A percentile compares a stretch with the other conserved stretches of the same genome.
These are phyloP conservation scores for Vitrella brassicaformis DNA, from an alignment of 73 alveolate species.

Conservation along the genomic window DNA sequence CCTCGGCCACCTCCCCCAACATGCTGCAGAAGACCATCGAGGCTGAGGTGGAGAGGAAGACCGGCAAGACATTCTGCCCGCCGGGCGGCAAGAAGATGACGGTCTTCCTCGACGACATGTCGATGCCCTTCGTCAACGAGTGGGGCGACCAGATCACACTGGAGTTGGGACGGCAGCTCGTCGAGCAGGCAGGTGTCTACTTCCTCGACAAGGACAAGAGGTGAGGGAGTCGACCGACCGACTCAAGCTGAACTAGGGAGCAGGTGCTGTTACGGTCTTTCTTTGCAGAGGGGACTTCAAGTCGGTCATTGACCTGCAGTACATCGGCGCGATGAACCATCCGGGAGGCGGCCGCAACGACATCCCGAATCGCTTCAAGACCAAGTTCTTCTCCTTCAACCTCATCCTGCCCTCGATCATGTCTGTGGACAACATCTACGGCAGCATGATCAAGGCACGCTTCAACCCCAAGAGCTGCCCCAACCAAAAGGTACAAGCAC, in stretches of 20 bases:
- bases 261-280: background rate
- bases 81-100: constrained; percentile 95
- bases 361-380: constrained; percentile 97
- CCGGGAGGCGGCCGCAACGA: constrained; percentile 99
- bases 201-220: constrained; percentile 95
- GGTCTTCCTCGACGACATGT: constrained; percentile 64
- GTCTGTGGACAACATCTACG: constrained; percentile 98
- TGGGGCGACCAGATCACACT: constrained; percentile 99
- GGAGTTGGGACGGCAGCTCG: constrained; percentile 93
- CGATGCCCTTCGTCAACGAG: constrained; percentile 82
- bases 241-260: background rate
- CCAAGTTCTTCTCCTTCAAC: constrained; percentile 92
- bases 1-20: constrained; percentile 97
- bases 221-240: background rate
- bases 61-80: constrained; percentile 94
- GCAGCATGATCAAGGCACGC: constrained; percentile 82
- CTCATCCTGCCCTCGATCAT: constrained; percentile 94
- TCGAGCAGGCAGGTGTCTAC: constrained; percentile 94
- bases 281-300: constrained; percentile 86
- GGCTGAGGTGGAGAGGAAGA: constrained; percentile 93
- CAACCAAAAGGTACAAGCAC: background rate
- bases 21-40: constrained; percentile 97
- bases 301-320: constrained; percentile 84
- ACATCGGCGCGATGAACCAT: constrained; percentile 98
- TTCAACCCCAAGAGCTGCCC: constrained; percentile 76